Conservation (phyloP, 2,329 filamentous ascomycete species). For the Botryotinia narcissicola region DNA sequence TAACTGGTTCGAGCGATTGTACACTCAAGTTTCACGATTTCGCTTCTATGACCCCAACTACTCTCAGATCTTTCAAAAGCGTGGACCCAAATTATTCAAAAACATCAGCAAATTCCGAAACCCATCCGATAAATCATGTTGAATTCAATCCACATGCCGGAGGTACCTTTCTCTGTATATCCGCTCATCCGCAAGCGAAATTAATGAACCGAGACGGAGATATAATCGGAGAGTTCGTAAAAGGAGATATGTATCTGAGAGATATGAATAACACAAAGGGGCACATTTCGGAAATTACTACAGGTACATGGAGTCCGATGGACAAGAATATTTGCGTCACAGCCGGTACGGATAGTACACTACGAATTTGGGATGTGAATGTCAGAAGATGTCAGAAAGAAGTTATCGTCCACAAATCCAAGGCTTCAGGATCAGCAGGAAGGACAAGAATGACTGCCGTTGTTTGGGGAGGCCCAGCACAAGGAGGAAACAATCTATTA, state of each 20-base stretch:
- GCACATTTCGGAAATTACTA: conserved; percentile 87
- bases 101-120: conserved; percentile 67
- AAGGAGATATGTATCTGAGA: conserved; percentile 96
- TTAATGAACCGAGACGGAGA: conserved; percentile 89
- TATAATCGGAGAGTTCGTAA: conserved; percentile 81
- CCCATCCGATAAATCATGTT: conserved; percentile 83
- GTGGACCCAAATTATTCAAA: conserved; percentile 84
- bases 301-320: conserved; percentile 85
- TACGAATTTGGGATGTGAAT: conserved; percentile 97
- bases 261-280: conserved; percentile 99
- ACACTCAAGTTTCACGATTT: conserved; percentile 93
- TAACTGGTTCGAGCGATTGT: conserved; percentile 90
- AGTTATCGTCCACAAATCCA: conserved; percentile 94
- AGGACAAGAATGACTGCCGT: conserved; percentile 93
- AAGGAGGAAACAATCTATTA: conserved; percentile 76
- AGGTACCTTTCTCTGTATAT: conserved; percentile 78
- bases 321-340: conserved; percentile 84
- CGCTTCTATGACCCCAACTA: conserved; percentile 91
- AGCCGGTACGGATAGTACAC: conserved; percentile 88
- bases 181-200: conserved; percentile 85
- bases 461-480: conserved; percentile 73
- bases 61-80: conserved; percentile 87
- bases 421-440: conserved; percentile 80
- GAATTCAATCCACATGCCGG: conserved; percentile 83
- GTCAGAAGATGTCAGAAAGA: conserved; percentile 86